A percentile compares a stretch with the other conserved stretches of the same genome.
Evolutionary conservation across 2,329 filamentous ascomycete species (phyloP).

Genomic region (Cladosporium sp.): DNA sequence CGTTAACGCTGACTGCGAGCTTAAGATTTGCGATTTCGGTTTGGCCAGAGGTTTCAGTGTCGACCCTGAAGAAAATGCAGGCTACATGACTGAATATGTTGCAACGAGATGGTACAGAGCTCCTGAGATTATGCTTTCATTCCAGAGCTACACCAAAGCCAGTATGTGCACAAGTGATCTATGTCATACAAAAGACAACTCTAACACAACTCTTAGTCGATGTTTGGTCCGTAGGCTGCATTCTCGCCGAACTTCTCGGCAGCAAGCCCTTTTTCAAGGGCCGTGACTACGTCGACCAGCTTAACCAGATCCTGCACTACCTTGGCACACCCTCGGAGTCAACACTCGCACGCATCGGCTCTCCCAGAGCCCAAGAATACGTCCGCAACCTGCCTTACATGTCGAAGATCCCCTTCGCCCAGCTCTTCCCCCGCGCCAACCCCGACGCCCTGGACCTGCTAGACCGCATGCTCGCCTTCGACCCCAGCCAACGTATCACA

Average conservation of each 20-base stretch:
- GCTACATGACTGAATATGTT: constrained; percentile 99
- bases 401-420: constrained; percentile 79
- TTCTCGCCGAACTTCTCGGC: constrained; percentile 91
- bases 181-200: constrained; percentile 17
- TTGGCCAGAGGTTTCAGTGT: constrained; percentile 94
- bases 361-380: constrained; percentile 94
- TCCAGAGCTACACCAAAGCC: constrained; percentile 99
- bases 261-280: constrained; percentile 99
- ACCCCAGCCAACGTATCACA: constrained; percentile 87
- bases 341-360: constrained; percentile 90
- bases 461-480: constrained; percentile 96
- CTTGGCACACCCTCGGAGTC: constrained; percentile 96
- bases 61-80: constrained; percentile 96
- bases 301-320: constrained; percentile 98
- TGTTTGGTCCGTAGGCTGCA: constrained; percentile 98
- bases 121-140: constrained; percentile 98
- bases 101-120: constrained; percentile 98
- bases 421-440: constrained; percentile 91
- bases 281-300: constrained; percentile 97
- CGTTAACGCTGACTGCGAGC: constrained; percentile 97
- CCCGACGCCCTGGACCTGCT: constrained; percentile 93
- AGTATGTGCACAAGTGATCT: constrained; percentile 65
- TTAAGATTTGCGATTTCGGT: constrained; percentile 99
- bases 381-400: constrained; percentile 71
- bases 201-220: constrained; percentile 66